Base-by-base conservation (phyloP, 257 asterid species). In the Mentha longifolia region DNA sequence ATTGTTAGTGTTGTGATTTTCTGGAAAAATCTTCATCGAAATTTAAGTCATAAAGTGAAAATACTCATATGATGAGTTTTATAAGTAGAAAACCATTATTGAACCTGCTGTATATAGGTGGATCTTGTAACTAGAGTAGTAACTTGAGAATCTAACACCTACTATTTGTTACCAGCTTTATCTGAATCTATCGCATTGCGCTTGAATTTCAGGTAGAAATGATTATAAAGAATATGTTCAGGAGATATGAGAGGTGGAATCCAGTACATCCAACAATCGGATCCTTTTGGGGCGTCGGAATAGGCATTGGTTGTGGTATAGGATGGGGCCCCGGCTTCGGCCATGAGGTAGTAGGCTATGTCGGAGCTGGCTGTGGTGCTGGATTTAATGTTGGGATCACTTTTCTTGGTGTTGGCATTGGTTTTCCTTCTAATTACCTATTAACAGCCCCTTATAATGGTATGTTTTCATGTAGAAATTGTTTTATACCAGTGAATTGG, bases 291-390 rank as follows among this genome's bases (percentile, higher is more conserved):
- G 99, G 99, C 3, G 77, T 89, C 41, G 99, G 97, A 67, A 41
- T 91, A 72, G 99, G 99, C 69, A 58, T 94, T 72, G 98, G 99
- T 56, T 94, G 97, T 52, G 99, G 98, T 33, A 87, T 94, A 57
- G 99, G 99, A 49, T 94, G 99, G 99, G 99, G 99, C 4, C 97
- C 99, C 19, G 99, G 99, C 10, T 91, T 89, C 72, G 99, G 99
- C 75, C 99, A 87, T 47, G 99, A 94, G 82, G 99, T 81, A 22
- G 41, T 89, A 72, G 99, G 99, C 58, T 88, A 87, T 57, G 99
- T 91, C 71, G 99, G 97, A 57, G 87, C 99, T 13, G 99, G 99
- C 62, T 94, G 99, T 80, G 99, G 99, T 35, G 89, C 71, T 64
- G 99, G 99, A 63, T 88, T 94, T 60, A 80, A 90, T 68, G 86